phyloP scores from a whole-genome alignment of 768 basidiomycete species.

The Leccinum uliginosum region DNA sequence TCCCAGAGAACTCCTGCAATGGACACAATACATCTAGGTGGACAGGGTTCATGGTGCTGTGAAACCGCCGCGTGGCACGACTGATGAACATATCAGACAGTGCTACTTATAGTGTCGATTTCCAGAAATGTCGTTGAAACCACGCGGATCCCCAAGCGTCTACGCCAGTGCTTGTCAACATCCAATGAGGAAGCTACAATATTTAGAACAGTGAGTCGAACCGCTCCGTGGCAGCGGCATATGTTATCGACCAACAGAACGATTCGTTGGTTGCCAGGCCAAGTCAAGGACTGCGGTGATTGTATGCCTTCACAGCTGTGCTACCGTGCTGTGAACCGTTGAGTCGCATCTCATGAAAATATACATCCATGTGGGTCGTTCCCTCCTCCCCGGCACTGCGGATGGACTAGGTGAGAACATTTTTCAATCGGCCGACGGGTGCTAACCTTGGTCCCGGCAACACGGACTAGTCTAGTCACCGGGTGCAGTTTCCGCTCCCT shows the following conservation, averaged over 20 bases:
- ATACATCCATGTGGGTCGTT: not conserved
- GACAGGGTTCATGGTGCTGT: not conserved
- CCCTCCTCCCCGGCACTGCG: not conserved
- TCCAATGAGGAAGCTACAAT: not conserved
- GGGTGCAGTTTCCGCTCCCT: not conserved
- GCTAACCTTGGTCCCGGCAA: not conserved
- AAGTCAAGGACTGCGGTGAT: not conserved
- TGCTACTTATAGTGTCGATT: not conserved
- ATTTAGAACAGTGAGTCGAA: not conserved
- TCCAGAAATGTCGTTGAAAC: not conserved
- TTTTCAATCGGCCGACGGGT: not conserved
- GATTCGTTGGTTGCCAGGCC: not conserved
- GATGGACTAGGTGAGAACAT: not conserved
- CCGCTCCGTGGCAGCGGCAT: not conserved
- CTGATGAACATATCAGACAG: not conserved
- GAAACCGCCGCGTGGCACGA: not conserved
- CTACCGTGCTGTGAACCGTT: not conserved
- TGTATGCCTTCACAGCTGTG: not conserved
- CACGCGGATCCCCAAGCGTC: not conserved
- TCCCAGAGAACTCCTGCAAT: not conserved
- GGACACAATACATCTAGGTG: not conserved
- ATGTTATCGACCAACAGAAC: not conserved
- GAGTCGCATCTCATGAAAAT: not conserved
- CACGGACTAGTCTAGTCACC: not conserved
- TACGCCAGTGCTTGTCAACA: not conserved